phyloP scores from a whole-genome alignment of 208 protist genomes.

The Leishmania tropica region DNA sequence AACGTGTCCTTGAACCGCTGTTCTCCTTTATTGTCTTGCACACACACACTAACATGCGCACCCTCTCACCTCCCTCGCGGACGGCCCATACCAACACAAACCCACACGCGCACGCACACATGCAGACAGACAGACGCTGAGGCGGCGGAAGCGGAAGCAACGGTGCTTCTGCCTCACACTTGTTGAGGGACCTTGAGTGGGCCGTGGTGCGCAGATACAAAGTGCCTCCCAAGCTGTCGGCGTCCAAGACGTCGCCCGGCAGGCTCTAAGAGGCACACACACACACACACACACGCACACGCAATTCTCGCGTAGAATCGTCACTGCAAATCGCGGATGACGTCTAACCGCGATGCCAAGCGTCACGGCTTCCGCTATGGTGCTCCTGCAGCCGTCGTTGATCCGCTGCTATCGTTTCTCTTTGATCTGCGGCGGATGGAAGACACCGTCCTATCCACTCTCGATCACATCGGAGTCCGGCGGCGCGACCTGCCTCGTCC shows the following conservation, averaged over 20 bases:
- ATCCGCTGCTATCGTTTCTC: slow-evolving; percentile 70
- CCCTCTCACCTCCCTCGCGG: neutral
- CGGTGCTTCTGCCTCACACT: neutral
- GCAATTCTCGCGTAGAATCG: neutral
- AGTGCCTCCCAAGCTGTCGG: too few relatives aligned
- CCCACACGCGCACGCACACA: neutral
- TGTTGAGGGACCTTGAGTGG: neutral
- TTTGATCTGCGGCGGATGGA: slow-evolving; percentile 58
- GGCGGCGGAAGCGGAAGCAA: neutral
- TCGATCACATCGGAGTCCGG: slow-evolving; percentile 41
- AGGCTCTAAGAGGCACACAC: neutral
- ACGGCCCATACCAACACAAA: neutral
- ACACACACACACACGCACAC: neutral
- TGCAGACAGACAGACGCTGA: neutral
- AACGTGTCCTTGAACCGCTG: neutral
- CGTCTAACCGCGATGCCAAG: neutral
- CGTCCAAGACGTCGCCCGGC: neutral
- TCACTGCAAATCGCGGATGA: neutral
- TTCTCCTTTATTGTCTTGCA: neutral
- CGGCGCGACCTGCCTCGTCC: slow-evolving; percentile 21
- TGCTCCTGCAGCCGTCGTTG: slow-evolving; percentile 50
- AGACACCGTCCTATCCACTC: slow-evolving; percentile 32
- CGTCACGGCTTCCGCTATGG: slow-evolving; percentile 41
- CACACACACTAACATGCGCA: neutral
- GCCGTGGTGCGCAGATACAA: neutral